These are phyloP conservation scores for Grifola frondosa DNA, from an alignment of 1,284 basidiomycete genomes.

Conservation along the genomic window DNA sequence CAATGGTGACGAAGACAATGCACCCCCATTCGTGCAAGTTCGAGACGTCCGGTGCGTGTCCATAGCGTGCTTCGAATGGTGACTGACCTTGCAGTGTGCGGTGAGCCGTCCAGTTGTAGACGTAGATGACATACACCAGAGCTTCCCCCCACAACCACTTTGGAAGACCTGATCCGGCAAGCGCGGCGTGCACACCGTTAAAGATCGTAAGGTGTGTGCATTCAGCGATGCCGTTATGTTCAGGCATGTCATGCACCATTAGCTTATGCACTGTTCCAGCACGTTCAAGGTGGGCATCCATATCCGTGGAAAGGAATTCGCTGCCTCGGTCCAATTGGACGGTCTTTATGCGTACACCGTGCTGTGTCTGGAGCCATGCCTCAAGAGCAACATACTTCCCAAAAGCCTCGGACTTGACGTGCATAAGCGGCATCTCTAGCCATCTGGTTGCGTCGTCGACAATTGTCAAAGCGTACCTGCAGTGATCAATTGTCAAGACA, in stretches of 20 bases:
- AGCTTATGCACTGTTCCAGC: constrained; percentile 11
- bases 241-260: constrained; percentile 30
- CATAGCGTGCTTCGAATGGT: constrained; percentile 28
- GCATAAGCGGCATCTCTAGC: constrained; percentile 20
- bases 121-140: constrained; percentile 31
- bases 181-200: constrained; percentile 20
- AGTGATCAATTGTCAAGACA: constrained; percentile 24
- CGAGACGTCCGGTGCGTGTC: constrained; percentile 28
- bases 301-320: constrained; percentile 15
- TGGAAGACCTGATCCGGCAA: constrained; percentile 29
- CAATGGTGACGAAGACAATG: constrained; percentile 3
- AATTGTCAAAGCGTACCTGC: constrained; percentile 27
- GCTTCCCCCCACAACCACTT: constrained; percentile 41
- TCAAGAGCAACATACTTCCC: constrained; percentile 21
- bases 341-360: constrained; percentile 7
- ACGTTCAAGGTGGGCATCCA: constrained; percentile 10
- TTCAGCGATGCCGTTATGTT: constrained; percentile 41
- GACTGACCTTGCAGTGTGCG: constrained; percentile 30
- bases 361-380: constrained; percentile 17
- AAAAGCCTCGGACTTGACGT: constrained; percentile 24
- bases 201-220: constrained; percentile 33
- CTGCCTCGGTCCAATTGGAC: constrained; percentile 20
- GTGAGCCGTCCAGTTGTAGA: constrained; percentile 33
- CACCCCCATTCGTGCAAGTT: constrained; percentile 6
- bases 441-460: constrained; percentile 25